Conservation (phyloP, 768 basidiomycete species). For the Roridomyces roridus region DNA sequence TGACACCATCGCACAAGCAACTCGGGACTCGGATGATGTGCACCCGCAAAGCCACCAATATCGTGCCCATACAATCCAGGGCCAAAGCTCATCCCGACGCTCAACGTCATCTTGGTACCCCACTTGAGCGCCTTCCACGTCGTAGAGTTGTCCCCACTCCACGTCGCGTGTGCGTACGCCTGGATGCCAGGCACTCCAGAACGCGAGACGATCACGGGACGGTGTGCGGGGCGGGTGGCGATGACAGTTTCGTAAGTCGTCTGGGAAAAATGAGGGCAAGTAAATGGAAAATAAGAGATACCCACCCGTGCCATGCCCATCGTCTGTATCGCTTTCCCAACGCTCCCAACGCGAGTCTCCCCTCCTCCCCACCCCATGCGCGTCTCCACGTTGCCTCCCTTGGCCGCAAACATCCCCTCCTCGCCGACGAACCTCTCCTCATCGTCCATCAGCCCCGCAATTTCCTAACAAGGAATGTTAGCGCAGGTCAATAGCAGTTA, state of each 20-base stretch:
- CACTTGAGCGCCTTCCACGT: conserved; percentile 26
- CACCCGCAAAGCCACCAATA: conserved; percentile 25
- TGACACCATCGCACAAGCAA: conserved; percentile 26
- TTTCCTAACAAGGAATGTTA: conserved; percentile 4
- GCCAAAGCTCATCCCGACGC: conserved; percentile 26
- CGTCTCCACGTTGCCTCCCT: conserved; percentile 18
- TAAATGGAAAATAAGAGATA: not conserved
- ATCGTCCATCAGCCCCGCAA: conserved; percentile 23
- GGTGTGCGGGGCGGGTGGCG: conserved; percentile 20
- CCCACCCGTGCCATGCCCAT: conserved; percentile 26
- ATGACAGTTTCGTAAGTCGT: conserved; percentile 23
- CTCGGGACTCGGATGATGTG: conserved; percentile 24
- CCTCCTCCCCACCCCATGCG: conserved; percentile 27
- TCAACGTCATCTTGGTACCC: conserved; percentile 27
- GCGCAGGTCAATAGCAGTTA: not conserved
- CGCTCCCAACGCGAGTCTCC: conserved; percentile 23
- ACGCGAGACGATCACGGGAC: conserved; percentile 26
- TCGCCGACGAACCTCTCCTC: conserved; percentile 25
- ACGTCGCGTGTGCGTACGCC: conserved; percentile 25
- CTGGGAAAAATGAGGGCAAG: not conserved
- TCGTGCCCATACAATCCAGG: conserved; percentile 26
- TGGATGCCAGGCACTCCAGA: conserved; percentile 25
- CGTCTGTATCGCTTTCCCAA: conserved; percentile 24
- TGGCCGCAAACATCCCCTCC: conserved; percentile 15
- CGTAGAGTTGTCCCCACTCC: conserved; percentile 28